phyloP scores from a whole-genome alignment of 2,329 filamentous ascomycete species.

The Penicillium italicum region DNA sequence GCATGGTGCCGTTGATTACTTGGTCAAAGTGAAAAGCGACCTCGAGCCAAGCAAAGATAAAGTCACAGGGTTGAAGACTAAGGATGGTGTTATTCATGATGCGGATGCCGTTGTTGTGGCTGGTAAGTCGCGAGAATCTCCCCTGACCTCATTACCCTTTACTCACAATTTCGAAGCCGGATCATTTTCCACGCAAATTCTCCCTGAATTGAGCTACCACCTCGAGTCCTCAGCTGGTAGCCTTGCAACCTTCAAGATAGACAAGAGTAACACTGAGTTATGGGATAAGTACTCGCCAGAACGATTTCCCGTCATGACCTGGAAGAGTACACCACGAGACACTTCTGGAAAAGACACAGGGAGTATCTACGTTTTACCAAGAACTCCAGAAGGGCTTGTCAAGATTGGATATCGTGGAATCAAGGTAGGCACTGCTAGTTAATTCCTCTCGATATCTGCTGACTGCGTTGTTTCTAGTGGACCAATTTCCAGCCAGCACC shows the following conservation, averaged over 20 bases:
- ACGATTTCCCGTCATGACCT: constrained; percentile 32
- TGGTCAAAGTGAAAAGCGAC: constrained; percentile 18
- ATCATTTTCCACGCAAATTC: constrained; percentile 32
- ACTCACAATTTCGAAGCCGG: constrained; percentile 23
- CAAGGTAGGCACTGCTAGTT: constrained; percentile 15
- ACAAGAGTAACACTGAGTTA: constrained; percentile 17
- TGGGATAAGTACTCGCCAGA: constrained; percentile 37
- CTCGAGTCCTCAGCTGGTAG: constrained; percentile 32
- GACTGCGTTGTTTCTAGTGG: constrained; percentile 19
- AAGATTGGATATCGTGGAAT: constrained; percentile 32
- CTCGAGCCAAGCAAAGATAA: constrained; percentile 3
- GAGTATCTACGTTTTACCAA: constrained; percentile 30
- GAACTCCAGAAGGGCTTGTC: constrained; percentile 26
- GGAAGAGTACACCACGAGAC: constrained; percentile 30
- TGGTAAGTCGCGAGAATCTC: constrained; percentile 16
- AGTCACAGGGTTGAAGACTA: constrained; percentile 20
- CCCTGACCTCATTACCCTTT: neutral
- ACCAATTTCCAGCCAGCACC: constrained; percentile 34
- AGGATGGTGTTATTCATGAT: constrained; percentile 17
- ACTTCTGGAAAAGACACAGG: constrained; percentile 29
- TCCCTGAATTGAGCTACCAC: constrained; percentile 28
- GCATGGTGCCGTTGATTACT: constrained; percentile 21
- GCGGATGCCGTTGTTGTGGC: constrained; percentile 26
- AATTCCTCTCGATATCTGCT: neutral
- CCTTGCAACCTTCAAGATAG: constrained; percentile 29